phyloP scores from a whole-genome alignment of 1,284 basidiomycete species.

The Rhodotorula sp. region DNA sequence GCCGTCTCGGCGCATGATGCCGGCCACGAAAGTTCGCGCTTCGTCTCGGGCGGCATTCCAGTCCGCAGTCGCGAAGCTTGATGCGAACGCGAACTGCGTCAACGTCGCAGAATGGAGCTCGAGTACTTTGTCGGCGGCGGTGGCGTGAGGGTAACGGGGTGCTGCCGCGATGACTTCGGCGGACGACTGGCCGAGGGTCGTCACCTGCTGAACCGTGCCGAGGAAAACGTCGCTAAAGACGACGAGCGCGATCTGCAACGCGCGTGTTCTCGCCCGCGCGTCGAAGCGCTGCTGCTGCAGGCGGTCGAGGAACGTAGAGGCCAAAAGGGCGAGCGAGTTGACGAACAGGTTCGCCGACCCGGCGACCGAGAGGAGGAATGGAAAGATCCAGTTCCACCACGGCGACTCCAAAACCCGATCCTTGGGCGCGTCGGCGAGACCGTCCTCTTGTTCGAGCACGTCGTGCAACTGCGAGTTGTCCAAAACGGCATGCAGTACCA shows the following conservation, averaged over 20 bases:
- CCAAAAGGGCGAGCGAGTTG: constrained; percentile 40
- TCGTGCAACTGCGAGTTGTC: constrained; percentile 32
- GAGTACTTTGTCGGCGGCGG: constrained; percentile 29
- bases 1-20: constrained; percentile 27
- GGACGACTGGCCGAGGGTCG: not conserved
- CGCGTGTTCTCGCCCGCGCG: constrained; percentile 19
- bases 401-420: constrained; percentile 17
- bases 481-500: constrained; percentile 37
- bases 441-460: not conserved
- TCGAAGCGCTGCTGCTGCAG: constrained; percentile 37
- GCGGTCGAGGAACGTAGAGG: constrained; percentile 36
- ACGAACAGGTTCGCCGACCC: constrained; percentile 31
- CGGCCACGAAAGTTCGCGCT: constrained; percentile 20
- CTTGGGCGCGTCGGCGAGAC: not conserved
- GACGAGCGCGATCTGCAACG: constrained; percentile 33
- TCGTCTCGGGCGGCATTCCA: constrained; percentile 24
- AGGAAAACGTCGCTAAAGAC: constrained; percentile 38
- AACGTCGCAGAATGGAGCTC: constrained; percentile 36
- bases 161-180: constrained; percentile 5
- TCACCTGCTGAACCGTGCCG: not conserved
- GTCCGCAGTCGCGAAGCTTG: constrained; percentile 3
- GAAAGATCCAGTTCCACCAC: constrained; percentile 40
- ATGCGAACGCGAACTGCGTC: constrained; percentile 31
- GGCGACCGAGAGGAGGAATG: constrained; percentile 40
- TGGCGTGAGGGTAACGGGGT: constrained; percentile 31